These are phyloP conservation scores for Lophiotrema nucula DNA, from an alignment of 495 filamentous ascomycete species.

Conservation along the genomic window DNA sequence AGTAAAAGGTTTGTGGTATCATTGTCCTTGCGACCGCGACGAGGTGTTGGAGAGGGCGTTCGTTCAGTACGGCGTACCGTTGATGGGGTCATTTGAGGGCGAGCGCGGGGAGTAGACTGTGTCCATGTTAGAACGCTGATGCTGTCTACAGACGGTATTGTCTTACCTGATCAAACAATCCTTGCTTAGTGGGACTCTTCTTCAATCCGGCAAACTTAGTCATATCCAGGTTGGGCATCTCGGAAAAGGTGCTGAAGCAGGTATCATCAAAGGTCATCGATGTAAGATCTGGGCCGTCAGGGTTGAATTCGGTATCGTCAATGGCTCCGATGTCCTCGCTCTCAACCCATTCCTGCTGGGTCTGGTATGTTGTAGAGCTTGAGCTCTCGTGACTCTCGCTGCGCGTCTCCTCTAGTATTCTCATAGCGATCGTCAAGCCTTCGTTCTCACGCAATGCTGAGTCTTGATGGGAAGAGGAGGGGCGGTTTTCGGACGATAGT, in stretches of 20 bases:
- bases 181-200: constrained; percentile 52
- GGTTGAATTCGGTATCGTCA: constrained; percentile 30
- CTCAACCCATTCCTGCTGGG: constrained; percentile 37
- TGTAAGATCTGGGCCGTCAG: constrained; percentile 36
- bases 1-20: constrained; percentile 73
- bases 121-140: background rate
- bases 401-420: constrained; percentile 33
- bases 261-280: constrained; percentile 65
- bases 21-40: constrained; percentile 46
- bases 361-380: constrained; percentile 38
- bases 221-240: constrained; percentile 72
- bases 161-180: constrained; percentile 41
- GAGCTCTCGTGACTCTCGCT: constrained; percentile 32
- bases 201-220: constrained; percentile 76
- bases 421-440: constrained; percentile 36
- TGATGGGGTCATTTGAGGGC: constrained; percentile 38
- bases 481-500: constrained; percentile 1
- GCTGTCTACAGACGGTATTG: background rate
- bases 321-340: constrained; percentile 13
- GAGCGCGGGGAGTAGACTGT: constrained; percentile 38
- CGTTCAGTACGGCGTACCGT: constrained; percentile 42
- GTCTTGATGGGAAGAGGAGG: constrained; percentile 3
- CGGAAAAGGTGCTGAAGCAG: constrained; percentile 81
- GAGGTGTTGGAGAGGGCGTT: constrained; percentile 62
- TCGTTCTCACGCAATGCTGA: constrained; percentile 42